phyloP scores from a whole-genome alignment of 192 early-diverging fungal species.

The Jimgerdemannia flammicorona region DNA sequence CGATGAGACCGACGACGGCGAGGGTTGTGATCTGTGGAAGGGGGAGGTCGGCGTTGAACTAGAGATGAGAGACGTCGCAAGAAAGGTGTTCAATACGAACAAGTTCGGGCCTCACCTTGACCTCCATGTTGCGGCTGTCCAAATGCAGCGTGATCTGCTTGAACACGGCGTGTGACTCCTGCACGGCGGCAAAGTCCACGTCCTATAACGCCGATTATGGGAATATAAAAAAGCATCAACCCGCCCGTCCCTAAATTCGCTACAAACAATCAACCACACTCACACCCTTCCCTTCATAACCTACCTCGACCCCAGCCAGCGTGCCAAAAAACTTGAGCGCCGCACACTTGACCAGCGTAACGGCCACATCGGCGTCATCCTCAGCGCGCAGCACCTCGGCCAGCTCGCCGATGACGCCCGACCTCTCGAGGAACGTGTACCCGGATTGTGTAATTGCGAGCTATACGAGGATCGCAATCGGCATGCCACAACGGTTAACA shows the following conservation, averaged over 20 bases:
- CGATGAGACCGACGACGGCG: constrained; percentile 27
- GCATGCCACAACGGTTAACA: not conserved
- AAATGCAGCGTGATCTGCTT: constrained; percentile 9
- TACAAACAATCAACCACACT: no score
- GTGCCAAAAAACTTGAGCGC: constrained; percentile 44
- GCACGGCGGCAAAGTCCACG: constrained; percentile 8
- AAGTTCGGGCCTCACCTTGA: constrained; percentile 13
- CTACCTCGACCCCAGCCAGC: constrained; percentile 23
- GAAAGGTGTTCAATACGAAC: not conserved
- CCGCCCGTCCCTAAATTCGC: not conserved
- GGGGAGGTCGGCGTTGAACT: not conserved
- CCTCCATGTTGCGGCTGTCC: constrained; percentile 17
- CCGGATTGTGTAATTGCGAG: constrained; percentile 25
- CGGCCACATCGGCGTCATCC: constrained; percentile 22
- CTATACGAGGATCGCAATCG: constrained; percentile 6
- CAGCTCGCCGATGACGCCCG: constrained; percentile 28
- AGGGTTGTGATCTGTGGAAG: constrained; percentile 20
- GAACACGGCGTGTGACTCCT: constrained; percentile 19
- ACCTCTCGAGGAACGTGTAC: constrained; percentile 28
- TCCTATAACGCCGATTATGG: constrained; percentile 2
- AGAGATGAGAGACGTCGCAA: not conserved
- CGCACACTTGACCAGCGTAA: constrained; percentile 28
- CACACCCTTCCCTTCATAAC: not conserved
- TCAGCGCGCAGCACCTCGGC: constrained; percentile 17
- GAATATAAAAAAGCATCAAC: not conserved